A percentile compares a stretch with the other conserved stretches of the same genome.
phyloP scores from a whole-genome alignment of 805 yeast genomes.

The Vanderwaltozyma yarrowii region DNA sequence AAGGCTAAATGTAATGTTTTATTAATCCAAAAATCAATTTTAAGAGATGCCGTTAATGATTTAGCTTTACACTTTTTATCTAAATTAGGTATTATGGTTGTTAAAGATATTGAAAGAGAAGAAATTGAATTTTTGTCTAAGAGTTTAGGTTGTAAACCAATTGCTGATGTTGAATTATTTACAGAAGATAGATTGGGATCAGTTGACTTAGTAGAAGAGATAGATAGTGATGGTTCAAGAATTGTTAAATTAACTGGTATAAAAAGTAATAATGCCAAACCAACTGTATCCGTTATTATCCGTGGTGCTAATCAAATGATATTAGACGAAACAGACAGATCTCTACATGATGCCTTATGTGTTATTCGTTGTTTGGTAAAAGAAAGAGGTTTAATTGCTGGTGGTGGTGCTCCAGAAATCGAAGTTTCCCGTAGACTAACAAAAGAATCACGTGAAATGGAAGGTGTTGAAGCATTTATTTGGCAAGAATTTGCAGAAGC shows the following conservation, averaged over 20 bases:
- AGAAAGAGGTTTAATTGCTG: slow-evolving; percentile 85
- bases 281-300: slow-evolving; percentile 79
- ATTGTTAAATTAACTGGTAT: slow-evolving; percentile 83
- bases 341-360: slow-evolving; percentile 94
- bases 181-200: slow-evolving; percentile 86
- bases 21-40: slow-evolving; percentile 82
- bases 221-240: slow-evolving; percentile 79
- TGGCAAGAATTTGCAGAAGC: slow-evolving; percentile 90
- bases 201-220: slow-evolving; percentile 89
- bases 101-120: slow-evolving; percentile 91
- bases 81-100: slow-evolving; percentile 86
- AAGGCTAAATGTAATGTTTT: slow-evolving; percentile 93
- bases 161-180: slow-evolving; percentile 90
- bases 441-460: slow-evolving; percentile 58
- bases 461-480: slow-evolving; percentile 84
- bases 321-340: slow-evolving; percentile 93
- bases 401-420: slow-evolving; percentile 98
- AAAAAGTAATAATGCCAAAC: slow-evolving; percentile 30
- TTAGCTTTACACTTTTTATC: slow-evolving; percentile 90
- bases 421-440: slow-evolving; percentile 70
- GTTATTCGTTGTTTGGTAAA: slow-evolving; percentile 85
- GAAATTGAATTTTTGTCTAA: slow-evolving; percentile 82
- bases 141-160: slow-evolving; percentile 88
- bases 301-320: slow-evolving; percentile 91
- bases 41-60: slow-evolving; percentile 91